These are phyloP conservation scores for Vigna hirtella DNA, from an alignment of 306 rosid genomes.

Conservation along the genomic window DNA sequence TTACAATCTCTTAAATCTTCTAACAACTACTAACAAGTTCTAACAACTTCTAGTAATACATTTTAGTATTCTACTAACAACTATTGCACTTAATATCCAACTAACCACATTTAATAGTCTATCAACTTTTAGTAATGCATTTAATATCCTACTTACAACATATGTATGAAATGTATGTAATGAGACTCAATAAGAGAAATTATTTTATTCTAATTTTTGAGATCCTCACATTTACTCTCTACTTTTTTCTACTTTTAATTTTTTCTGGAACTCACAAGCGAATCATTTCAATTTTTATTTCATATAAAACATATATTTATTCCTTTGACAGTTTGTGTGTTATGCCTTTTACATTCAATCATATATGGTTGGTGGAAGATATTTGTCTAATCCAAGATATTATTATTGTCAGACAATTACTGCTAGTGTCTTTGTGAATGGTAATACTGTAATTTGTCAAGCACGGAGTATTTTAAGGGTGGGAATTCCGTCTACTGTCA, in stretches of 20 bases:
- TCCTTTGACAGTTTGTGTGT: slow-evolving; percentile 18
- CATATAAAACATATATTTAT: slow-evolving; percentile 6
- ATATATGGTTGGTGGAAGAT: slow-evolving; percentile 26
- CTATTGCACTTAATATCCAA: too few relatives aligned
- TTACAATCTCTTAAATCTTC: too few relatives aligned
- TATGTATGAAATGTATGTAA: too few relatives aligned
- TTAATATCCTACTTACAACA: too few relatives aligned
- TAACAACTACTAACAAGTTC: too few relatives aligned
- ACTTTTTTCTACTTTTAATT: neutral
- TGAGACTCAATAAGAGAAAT: too few relatives aligned
- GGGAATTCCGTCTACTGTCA: slow-evolving; percentile 72
- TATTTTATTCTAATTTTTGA: too few relatives aligned
- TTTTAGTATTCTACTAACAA: too few relatives aligned
- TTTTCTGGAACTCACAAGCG: neutral
- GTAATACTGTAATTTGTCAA: slow-evolving; percentile 65
- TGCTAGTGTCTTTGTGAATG: slow-evolving; percentile 64
- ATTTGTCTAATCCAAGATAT: slow-evolving; percentile 42
- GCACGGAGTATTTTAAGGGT: slow-evolving; percentile 71
- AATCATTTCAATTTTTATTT: slow-evolving; percentile 21
- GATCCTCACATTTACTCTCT: neutral
- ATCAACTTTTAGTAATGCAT: too few relatives aligned
- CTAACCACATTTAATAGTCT: too few relatives aligned
- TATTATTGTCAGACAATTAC: slow-evolving; percentile 65
- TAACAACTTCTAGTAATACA: too few relatives aligned
- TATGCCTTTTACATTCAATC: slow-evolving; percentile 3